phyloP scores from a whole-genome alignment of 768 basidiomycete genomes.

The Mycena floridula region DNA sequence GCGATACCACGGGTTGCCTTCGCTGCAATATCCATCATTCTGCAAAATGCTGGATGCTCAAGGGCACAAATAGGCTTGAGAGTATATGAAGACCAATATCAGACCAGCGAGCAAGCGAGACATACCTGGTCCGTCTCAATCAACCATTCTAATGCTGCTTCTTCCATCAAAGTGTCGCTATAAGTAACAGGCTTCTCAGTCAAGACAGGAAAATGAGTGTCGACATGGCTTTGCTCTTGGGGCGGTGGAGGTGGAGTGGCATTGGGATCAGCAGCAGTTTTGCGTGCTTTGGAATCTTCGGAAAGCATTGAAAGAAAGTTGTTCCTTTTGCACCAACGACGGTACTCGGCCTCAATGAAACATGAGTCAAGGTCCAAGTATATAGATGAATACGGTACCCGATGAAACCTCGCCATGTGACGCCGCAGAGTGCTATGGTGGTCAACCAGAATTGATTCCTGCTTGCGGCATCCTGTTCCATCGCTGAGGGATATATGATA shows the following conservation, averaged over 20 bases:
- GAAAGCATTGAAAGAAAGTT: conserved; percentile 6
- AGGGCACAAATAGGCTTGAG: conserved; percentile 25
- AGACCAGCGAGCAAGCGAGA: background rate
- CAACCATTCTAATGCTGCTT: conserved; percentile 20
- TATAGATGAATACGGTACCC: background rate
- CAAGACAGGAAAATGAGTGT: conserved; percentile 6
- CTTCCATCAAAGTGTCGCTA: conserved; percentile 9
- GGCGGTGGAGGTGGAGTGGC: too few species aligned
- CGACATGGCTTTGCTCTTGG: conserved; percentile 5
- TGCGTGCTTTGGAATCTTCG: conserved; percentile 3
- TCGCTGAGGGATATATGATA: background rate
- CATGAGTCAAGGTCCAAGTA: background rate
- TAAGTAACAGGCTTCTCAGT: conserved; percentile 11
- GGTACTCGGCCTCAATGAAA: conserved; percentile 3
- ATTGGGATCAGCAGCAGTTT: background rate
- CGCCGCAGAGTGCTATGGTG: background rate
- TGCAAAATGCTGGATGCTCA: conserved; percentile 27
- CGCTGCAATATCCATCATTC: conserved; percentile 31
- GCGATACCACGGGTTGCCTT: conserved; percentile 28
- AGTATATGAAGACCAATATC: background rate
- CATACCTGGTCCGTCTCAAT: conserved; percentile 16
- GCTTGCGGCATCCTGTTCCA: background rate
- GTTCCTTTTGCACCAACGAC: conserved; percentile 1
- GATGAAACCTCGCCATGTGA: background rate
- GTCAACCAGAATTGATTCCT: background rate